A percentile compares a stretch with the other conserved stretches of the same genome.
phyloP scores from a whole-genome alignment of 2,329 filamentous ascomycete species.

The Lachnellula subtilissima region DNA sequence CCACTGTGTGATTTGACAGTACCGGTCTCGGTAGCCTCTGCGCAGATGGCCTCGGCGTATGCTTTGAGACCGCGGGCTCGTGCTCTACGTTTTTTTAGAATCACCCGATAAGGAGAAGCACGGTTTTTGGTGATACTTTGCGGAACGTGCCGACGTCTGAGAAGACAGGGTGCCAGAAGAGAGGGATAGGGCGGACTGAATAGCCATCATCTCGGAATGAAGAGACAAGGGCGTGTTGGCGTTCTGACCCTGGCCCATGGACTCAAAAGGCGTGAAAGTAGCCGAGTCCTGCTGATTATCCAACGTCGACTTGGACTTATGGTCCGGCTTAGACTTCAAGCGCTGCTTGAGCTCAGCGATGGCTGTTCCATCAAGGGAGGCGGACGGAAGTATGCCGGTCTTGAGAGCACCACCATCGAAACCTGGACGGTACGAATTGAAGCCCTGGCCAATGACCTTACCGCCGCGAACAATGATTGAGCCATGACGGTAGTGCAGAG shows the following conservation, averaged over 20 bases:
- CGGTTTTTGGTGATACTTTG: constrained; percentile 44
- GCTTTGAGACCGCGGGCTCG: constrained; percentile 38
- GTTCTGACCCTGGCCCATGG: constrained; percentile 35
- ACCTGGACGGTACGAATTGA: constrained; percentile 45
- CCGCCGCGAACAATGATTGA: constrained; percentile 47
- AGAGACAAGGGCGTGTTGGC: constrained; percentile 43
- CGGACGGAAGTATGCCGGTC: constrained; percentile 37
- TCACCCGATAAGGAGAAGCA: constrained; percentile 43
- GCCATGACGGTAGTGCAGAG: constrained; percentile 46
- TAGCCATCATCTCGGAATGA: constrained; percentile 54
- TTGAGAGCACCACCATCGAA: constrained; percentile 47
- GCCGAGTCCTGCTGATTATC: constrained; percentile 19
- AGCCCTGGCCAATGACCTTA: constrained; percentile 48
- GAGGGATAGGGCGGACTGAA: constrained; percentile 44
- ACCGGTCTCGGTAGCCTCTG: constrained; percentile 23
- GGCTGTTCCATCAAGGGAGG: constrained; percentile 25
- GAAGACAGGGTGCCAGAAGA: constrained; percentile 39
- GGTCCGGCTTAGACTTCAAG: constrained; percentile 36
- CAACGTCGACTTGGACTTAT: constrained; percentile 31
- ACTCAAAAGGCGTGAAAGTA: constrained; percentile 32
- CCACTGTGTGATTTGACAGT: constrained; percentile 34
- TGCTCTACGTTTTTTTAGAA: constrained; percentile 44
- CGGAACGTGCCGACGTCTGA: constrained; percentile 29
- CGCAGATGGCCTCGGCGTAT: constrained; percentile 42
- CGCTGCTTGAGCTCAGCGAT: constrained; percentile 30